These are phyloP conservation scores for Colletotrichum magnum DNA, from an alignment of 2,329 filamentous ascomycete species.

Conservation along the genomic window DNA sequence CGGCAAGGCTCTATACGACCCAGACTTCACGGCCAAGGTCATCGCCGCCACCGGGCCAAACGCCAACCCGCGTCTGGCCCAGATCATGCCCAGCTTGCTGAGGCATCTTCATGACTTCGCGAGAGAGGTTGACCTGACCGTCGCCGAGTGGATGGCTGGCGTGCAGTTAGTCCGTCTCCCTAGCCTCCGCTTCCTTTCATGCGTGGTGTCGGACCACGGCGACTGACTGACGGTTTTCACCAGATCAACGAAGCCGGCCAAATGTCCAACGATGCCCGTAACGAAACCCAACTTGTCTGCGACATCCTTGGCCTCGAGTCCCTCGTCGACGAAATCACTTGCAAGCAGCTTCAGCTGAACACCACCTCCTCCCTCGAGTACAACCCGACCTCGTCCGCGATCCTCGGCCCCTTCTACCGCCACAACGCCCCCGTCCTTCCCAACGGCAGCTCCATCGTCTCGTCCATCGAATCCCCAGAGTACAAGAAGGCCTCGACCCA, in stretches of 20 bases:
- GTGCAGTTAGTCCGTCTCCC: slow-evolving; percentile 65
- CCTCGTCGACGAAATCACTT: slow-evolving; percentile 76
- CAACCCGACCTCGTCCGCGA: slow-evolving; percentile 71
- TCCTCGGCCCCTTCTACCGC: slow-evolving; percentile 80
- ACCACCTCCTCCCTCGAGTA: slow-evolving; percentile 56
- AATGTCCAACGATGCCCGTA: slow-evolving; percentile 73
- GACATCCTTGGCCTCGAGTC: slow-evolving; percentile 78
- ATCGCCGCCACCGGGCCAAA: slow-evolving; percentile 75
- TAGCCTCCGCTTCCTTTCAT: neutral
- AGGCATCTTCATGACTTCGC: slow-evolving; percentile 78
- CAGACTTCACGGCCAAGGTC: slow-evolving; percentile 72
- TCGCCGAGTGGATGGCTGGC: slow-evolving; percentile 76
- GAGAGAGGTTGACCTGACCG: slow-evolving; percentile 75
- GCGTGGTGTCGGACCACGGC: neutral
- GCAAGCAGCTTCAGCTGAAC: slow-evolving; percentile 61
- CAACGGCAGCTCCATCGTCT: slow-evolving; percentile 71
- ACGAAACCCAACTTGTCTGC: slow-evolving; percentile 77
- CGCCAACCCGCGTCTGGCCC: slow-evolving; percentile 69
- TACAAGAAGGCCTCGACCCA: slow-evolving; percentile 63
- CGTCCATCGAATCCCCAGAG: slow-evolving; percentile 47
- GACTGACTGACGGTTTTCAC: neutral
- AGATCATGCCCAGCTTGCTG: slow-evolving; percentile 71
- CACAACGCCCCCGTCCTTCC: slow-evolving; percentile 70
- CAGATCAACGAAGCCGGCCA: slow-evolving; percentile 76
- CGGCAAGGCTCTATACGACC: slow-evolving; percentile 44